These are phyloP conservation scores for Wickerhamiella dianesei DNA, from an alignment of 805 yeast genomes.

Conservation along the genomic window DNA sequence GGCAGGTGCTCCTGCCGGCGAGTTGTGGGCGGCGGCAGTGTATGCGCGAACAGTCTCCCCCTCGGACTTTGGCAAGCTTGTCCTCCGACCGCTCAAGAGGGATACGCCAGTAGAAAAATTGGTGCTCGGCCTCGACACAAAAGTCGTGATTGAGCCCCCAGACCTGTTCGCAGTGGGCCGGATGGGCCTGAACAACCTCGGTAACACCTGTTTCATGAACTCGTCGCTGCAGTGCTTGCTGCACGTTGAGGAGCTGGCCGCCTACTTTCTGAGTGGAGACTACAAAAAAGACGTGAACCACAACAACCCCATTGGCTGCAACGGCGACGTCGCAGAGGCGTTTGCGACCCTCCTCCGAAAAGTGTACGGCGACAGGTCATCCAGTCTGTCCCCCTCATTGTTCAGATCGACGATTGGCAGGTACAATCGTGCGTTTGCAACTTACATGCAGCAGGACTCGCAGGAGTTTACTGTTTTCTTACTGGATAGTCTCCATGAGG, in stretches of 20 bases:
- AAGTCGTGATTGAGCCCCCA: constrained; percentile 35
- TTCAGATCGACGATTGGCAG: constrained; percentile 71
- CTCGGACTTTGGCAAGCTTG: neutral
- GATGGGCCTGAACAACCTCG: constrained; percentile 60
- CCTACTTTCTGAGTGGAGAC: constrained; percentile 50
- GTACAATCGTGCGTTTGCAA: constrained; percentile 64
- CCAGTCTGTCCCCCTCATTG: constrained; percentile 48
- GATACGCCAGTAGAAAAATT: constrained; percentile 4
- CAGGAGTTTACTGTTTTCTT: constrained; percentile 84
- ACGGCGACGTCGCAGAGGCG: constrained; percentile 65
- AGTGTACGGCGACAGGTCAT: constrained; percentile 31
- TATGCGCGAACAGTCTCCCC: neutral
- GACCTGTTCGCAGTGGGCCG: constrained; percentile 89
- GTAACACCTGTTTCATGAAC: constrained; percentile 90
- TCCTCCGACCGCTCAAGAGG: neutral
- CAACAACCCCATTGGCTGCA: constrained; percentile 72
- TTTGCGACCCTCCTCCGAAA: constrained; percentile 58
- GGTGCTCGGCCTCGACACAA: constrained; percentile 5
- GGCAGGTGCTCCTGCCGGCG: neutral
- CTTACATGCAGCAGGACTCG: constrained; percentile 81
- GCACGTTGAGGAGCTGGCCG: constrained; percentile 54
- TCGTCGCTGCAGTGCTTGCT: constrained; percentile 75
- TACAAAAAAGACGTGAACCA: constrained; percentile 53
- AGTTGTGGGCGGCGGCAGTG: neutral
- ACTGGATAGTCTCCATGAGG: constrained; percentile 84